Percentiles rank a stretch among this genome's conserved stretches.
phyloP scores from a whole-genome alignment of 352 stramenopile genomes.

The Phytophthora capsici region DNA sequence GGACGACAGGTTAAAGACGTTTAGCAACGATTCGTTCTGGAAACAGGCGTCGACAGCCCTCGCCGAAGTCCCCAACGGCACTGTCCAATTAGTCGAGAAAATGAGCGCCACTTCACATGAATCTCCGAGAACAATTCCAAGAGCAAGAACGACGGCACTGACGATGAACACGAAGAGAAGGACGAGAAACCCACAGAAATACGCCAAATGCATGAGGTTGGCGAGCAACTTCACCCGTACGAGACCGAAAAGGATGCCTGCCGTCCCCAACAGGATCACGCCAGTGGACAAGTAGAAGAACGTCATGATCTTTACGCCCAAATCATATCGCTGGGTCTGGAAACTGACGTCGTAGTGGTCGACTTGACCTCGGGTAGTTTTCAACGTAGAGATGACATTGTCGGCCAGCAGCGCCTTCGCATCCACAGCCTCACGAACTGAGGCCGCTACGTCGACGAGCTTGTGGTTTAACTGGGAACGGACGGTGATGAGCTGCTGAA shows the following conservation, averaged over 20 bases:
- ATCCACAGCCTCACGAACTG: constrained; percentile 49
- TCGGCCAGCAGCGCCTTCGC: constrained; percentile 30
- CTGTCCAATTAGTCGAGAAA: constrained; percentile 58
- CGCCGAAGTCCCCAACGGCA: constrained; percentile 46
- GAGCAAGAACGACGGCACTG: constrained; percentile 50
- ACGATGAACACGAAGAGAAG: constrained; percentile 63
- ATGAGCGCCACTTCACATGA: constrained; percentile 58
- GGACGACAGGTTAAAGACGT: constrained; percentile 54
- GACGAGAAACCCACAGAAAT: constrained; percentile 65
- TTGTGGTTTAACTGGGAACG: constrained; percentile 37
- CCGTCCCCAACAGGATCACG: constrained; percentile 49
- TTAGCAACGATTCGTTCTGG: constrained; percentile 58
- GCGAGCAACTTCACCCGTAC: constrained; percentile 54
- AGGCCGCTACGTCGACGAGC: constrained; percentile 42
- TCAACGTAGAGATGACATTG: constrained; percentile 37
- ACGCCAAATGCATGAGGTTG: constrained; percentile 74
- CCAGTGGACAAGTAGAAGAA: constrained; percentile 54
- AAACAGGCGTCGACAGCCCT: constrained; percentile 67
- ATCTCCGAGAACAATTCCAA: constrained; percentile 64
- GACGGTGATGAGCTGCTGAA: constrained; percentile 41
- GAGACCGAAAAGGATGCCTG: constrained; percentile 65
- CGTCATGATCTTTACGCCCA: constrained; percentile 46
- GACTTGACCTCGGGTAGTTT: constrained; percentile 32
- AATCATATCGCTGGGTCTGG: constrained; percentile 40
- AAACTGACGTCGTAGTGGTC: constrained; percentile 38